Percentiles rank a stretch among this genome's conserved stretches.
Conservation (phyloP, 2,329 filamentous ascomycete genomes). For the Aspergillus sp. region DNA sequence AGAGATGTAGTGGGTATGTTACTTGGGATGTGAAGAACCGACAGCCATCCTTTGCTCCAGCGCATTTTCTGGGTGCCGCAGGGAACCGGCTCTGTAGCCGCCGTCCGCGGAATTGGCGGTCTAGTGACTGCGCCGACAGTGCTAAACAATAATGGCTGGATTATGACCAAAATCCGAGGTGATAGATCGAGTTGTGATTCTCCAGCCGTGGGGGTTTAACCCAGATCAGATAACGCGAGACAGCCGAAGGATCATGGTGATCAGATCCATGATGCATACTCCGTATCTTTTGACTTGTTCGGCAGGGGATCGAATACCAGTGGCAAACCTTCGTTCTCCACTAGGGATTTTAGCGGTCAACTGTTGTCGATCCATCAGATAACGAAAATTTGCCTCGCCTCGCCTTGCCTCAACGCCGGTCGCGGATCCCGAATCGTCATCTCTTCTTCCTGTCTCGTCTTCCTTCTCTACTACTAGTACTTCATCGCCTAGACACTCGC, state of each 20-base stretch:
- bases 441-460: conserved; percentile 16
- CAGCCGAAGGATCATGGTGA: neutral
- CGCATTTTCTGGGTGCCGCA: neutral
- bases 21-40: too few relatives aligned
- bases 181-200: neutral
- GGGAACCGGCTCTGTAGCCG: neutral
- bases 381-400: conserved; percentile 30
- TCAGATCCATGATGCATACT: neutral
- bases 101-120: neutral
- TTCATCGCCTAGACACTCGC: conserved; percentile 6
- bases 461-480: conserved; percentile 1
- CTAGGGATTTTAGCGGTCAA: too few relatives aligned
- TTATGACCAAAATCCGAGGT: neutral
- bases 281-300: too few relatives aligned
- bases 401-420: conserved; percentile 17
- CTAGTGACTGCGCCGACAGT: neutral
- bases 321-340: too few relatives aligned
- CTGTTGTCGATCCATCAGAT: conserved; percentile 31
- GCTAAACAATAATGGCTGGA: neutral
- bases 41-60: neutral
- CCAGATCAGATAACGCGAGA: neutral
- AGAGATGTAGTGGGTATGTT: too few relatives aligned
- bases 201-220: neutral
- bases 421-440: conserved; percentile 20
- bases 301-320: too few relatives aligned